These are phyloP conservation scores for Suhomyces atakaporum DNA, from an alignment of 1,139 yeast genomes.

Conservation along the genomic window DNA sequence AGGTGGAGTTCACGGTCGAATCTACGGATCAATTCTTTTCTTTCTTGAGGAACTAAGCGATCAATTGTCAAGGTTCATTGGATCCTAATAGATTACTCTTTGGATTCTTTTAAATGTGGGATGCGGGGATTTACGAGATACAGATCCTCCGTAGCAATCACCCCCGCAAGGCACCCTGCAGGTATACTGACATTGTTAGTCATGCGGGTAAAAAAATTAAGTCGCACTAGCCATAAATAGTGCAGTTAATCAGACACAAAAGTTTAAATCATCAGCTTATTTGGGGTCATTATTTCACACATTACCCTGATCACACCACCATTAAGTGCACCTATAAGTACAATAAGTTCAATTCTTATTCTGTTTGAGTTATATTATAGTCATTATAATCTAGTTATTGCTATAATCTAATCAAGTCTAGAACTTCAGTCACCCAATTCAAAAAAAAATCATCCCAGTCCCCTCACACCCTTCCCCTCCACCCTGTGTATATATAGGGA, in stretches of 20 bases:
- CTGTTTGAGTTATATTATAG: background rate
- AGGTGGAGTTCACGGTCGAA: no score
- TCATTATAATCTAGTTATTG: background rate
- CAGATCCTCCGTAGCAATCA: conserved; percentile 5
- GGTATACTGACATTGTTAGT: conserved; percentile 1
- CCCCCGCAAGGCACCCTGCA: conserved; percentile 3
- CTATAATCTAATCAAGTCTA: no score
- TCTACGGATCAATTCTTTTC: no score
- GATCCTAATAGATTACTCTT: no score
- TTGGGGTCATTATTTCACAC: conserved; percentile 12
- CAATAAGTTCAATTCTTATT: no score
- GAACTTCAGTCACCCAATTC: no score
- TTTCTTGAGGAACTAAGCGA: no score
- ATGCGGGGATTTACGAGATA: conserved; percentile 3
- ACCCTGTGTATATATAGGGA: no score
- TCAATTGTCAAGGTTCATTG: no score
- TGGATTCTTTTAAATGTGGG: no score
- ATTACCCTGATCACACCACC: conserved; percentile 12
- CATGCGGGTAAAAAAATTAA: conserved; percentile 1
- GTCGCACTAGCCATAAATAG: conserved; percentile 7
- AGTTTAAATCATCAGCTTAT: conserved; percentile 7
- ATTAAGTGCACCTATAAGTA: background rate
- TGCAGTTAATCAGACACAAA: conserved; percentile 7
- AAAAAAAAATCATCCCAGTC: no score
- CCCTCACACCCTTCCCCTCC: conserved; percentile 1